Conservation (phyloP, 1,284 basidiomycete genomes). For the Amylostereum areolatum region DNA sequence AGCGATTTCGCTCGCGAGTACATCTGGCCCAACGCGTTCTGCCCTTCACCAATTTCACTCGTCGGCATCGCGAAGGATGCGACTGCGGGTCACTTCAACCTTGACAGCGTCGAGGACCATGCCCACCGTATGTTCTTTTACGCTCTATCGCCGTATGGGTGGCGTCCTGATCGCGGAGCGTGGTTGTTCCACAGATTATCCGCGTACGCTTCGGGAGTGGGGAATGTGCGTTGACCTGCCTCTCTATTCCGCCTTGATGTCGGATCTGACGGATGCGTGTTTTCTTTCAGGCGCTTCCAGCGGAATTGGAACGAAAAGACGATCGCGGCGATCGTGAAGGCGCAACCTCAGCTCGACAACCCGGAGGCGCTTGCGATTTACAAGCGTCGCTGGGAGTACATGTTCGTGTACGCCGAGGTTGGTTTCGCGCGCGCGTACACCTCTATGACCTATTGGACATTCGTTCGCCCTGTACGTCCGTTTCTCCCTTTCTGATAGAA, state of each 20-base stretch:
- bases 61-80: conserved; percentile 61
- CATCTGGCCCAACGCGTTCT: conserved; percentile 89
- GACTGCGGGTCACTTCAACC: conserved; percentile 69
- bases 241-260: no score
- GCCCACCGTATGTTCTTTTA: conserved; percentile 51
- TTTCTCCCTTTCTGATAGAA: not conserved
- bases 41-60: conserved; percentile 75
- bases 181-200: conserved; percentile 54
- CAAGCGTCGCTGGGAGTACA: conserved; percentile 15
- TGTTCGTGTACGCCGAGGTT: conserved; percentile 15
- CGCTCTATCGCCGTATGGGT: not conserved
- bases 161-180: not conserved
- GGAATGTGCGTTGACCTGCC: conserved; percentile 54
- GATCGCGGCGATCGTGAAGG: conserved; percentile 4
- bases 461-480: conserved; percentile 9
- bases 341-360: conserved; percentile 7
- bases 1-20: conserved; percentile 88
- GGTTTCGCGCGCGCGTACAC: conserved; percentile 14
- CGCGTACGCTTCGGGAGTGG: conserved; percentile 89
- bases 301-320: conserved; percentile 6
- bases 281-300: conserved; percentile 5
- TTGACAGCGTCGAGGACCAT: conserved; percentile 85
- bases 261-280: no score
- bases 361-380: conserved; percentile 7
- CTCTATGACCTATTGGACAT: conserved; percentile 10